phyloP scores from a whole-genome alignment of 257 asterid species.

The Capsicum pubescens region DNA sequence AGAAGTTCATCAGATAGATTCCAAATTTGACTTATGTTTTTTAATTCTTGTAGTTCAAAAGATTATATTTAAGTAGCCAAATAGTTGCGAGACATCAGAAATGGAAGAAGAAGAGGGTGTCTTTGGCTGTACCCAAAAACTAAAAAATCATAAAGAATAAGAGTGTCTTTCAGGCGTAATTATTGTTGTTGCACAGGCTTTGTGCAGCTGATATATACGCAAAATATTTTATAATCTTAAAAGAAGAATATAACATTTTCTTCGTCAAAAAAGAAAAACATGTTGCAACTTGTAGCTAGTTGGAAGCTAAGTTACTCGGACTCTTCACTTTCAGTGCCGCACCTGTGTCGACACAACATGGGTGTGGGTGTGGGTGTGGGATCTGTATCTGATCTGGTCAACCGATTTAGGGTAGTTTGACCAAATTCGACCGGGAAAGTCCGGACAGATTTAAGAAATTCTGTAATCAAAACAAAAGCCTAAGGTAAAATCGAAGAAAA shows the following conservation, averaged over 20 bases:
- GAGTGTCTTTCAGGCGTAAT: not conserved
- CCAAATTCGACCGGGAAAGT: too few species aligned
- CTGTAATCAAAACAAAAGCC: too few species aligned
- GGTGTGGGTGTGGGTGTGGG: too few species aligned
- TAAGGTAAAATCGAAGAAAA: too few species aligned
- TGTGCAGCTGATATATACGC: not conserved
- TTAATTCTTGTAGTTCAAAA: not conserved
- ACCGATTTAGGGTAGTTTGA: too few species aligned
- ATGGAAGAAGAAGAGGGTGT: not conserved
- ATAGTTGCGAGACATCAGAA: slow-evolving; percentile 8
- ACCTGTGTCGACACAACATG: too few species aligned
- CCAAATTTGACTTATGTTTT: slow-evolving; percentile 3
- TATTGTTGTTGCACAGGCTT: not conserved
- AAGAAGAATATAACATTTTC: not conserved
- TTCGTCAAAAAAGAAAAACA: not conserved
- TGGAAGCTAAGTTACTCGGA: not conserved
- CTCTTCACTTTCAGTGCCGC: too few species aligned
- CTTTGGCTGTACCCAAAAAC: not conserved
- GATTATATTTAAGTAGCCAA: not conserved
- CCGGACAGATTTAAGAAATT: too few species aligned
- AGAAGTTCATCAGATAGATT: slow-evolving; percentile 2
- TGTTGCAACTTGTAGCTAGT: not conserved
- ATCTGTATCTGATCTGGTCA: too few species aligned
- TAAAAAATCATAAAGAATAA: not conserved
- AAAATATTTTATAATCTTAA: not conserved